phyloP scores from a whole-genome alignment of 192 early-diverging fungal species.

The Chytriomyces confervae region DNA sequence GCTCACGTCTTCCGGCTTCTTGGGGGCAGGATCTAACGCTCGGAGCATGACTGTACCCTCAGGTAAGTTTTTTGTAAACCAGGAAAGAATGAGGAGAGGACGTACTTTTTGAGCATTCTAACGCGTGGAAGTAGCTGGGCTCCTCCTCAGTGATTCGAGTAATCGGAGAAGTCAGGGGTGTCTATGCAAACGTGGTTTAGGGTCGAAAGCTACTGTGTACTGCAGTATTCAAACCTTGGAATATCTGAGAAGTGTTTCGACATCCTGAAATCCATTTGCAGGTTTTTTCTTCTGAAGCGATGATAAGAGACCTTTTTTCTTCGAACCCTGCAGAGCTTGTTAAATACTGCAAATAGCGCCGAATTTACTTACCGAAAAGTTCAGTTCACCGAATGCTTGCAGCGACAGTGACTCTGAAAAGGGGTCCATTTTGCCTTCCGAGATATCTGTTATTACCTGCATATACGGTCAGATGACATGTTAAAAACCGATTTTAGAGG shows the following conservation, averaged over 20 bases:
- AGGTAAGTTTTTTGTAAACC: neutral
- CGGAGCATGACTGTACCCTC: constrained; percentile 34
- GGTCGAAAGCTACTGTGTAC: constrained; percentile 14
- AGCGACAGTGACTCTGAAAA: constrained; percentile 24
- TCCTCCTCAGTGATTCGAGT: constrained; percentile 43
- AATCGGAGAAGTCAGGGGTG: constrained; percentile 32
- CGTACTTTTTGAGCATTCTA: constrained; percentile 48
- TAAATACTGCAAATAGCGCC: neutral
- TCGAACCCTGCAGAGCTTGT: neutral
- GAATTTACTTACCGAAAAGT: constrained; percentile 23
- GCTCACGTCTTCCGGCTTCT: constrained; percentile 45
- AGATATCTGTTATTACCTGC: constrained; percentile 6
- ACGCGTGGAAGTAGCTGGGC: constrained; percentile 27
- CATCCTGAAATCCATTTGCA: constrained; percentile 20
- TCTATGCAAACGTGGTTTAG: neutral
- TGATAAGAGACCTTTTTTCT: constrained; percentile 22
- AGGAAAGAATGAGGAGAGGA: neutral
- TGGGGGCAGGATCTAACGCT: constrained; percentile 46
- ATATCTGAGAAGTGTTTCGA: constrained; percentile 47
- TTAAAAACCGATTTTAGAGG: neutral
- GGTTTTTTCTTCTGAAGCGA: constrained; percentile 12
- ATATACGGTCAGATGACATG: no score
- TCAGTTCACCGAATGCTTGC: constrained; percentile 32
- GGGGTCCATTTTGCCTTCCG: constrained; percentile 30
- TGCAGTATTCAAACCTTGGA: constrained; percentile 38